phyloP scores from a whole-genome alignment of 805 yeast genomes.

The Candida berthetii region DNA sequence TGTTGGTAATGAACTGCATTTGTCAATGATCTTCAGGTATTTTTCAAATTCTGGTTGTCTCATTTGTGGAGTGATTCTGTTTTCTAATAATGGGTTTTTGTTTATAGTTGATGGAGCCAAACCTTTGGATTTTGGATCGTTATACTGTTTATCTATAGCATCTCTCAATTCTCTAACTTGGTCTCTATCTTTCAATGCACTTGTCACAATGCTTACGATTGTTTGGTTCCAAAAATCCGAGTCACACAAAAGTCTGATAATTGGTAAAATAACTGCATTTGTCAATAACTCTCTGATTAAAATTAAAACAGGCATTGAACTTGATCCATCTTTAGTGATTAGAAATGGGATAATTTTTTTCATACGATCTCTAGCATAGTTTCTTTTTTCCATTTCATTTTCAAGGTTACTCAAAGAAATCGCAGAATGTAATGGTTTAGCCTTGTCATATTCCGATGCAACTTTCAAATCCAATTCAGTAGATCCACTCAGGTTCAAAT shows the following conservation, averaged over 20 bases:
- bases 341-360: constrained; percentile 41
- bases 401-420: constrained; percentile 32
- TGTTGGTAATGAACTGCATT: constrained; percentile 29
- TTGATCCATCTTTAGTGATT: constrained; percentile 34
- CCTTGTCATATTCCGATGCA: constrained; percentile 30
- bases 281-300: constrained; percentile 61
- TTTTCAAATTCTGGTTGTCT: constrained; percentile 33
- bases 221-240: constrained; percentile 73
- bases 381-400: constrained; percentile 36
- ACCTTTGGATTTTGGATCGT: constrained; percentile 4
- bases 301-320: constrained; percentile 40
- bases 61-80: constrained; percentile 31
- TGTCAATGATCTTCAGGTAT: constrained; percentile 28
- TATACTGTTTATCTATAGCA: constrained; percentile 62
- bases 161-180: constrained; percentile 69
- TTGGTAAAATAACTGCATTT: constrained; percentile 48
- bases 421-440: constrained; percentile 51
- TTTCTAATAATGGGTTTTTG: constrained; percentile 20
- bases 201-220: constrained; percentile 53
- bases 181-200: constrained; percentile 61
- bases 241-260: constrained; percentile 47
- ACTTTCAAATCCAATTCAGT: constrained; percentile 32
- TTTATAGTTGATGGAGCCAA: not conserved
- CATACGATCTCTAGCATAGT: constrained; percentile 40
- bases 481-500: constrained; percentile 20